Evolutionary conservation across 192 early-diverging fungal genomes (phyloP), one percentile per base, ranked within the genome.

Genomic region (Ramicandelaber brevisporus): DNA sequence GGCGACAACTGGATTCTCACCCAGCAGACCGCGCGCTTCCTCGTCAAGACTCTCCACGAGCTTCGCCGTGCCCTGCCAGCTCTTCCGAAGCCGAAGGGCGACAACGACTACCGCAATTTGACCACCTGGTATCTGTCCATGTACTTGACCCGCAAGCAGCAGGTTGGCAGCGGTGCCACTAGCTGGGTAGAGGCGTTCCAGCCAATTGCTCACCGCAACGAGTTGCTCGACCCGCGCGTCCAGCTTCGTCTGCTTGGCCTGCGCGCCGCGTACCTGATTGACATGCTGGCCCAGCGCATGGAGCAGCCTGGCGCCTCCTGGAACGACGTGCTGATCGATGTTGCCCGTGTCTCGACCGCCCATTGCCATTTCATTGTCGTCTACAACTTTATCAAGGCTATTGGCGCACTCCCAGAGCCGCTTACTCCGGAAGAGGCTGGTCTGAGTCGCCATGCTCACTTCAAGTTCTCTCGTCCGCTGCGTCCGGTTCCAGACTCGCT

Each of bases 1-100:
- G 78, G 78, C 27, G 78, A 81, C 41, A 81, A 81, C 59, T 70
- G 73, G 41, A 59, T 88, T 12, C 43, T 88, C 35, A 73, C 75
- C 4, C 83, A 83, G 47, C 83, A 88, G 56, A 74, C 73, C n/a
- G 54, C 64, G 20, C 73, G 78, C 20, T 83, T 75, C 47, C 53
- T 87, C 16, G 31, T 78, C 40, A 74, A 67, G 43, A 60, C 61
- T 21, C 57, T 72, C 41, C 65, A 61, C 27, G 50, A 45, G n/a
- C 32, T 73, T 17, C 44, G 58, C 8, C 44, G 51, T 1, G 58
- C 9, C 27, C n/a, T n/a, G n/a, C n/a, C n/a, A n/a, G n/a, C n/a
- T n/a, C n/a, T n/a, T n/a, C n/a, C n/a, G n/a, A 59, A 61, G 51
- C 40, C 43, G 5, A 44, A 44, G 1, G 48, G 29, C 5, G 37